Evolutionary conservation across 1,284 basidiomycete species (phyloP), one percentile per base, ranked within the genome.

Genomic region (Kwoniella shivajii): DNA sequence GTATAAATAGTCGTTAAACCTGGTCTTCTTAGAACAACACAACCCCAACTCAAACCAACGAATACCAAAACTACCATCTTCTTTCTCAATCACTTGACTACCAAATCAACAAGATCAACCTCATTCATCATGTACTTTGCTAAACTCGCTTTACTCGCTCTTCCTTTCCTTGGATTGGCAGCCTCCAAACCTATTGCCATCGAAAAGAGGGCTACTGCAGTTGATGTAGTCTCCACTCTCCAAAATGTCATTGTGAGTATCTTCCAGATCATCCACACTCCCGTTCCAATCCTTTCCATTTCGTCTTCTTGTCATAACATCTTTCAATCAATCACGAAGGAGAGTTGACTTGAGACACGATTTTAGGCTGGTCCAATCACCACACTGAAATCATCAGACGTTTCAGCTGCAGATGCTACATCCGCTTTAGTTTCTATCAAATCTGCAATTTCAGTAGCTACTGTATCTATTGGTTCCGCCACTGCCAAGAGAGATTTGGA

Each of bases 81-180:
- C 22, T n/a, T n/a, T n/a, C n/a, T n/a, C n/a, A n/a, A n/a, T n/a
- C 18, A n/a, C 11, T 33, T 30, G 22, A 18, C 20, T 33, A n/a
- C 31, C 24, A 7, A 45, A 16, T 22, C 33, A 31, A 20, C 14
- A n/a, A n/a, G n/a, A n/a, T n/a, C n/a, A n/a, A n/a, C n/a, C n/a
- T n/a, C 16, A 3, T 2, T 6, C 54, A 51, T 22, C 14, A 58
- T 61, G 60, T 50, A 54, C 51, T 58, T 61, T 45, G 49, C 43
- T 31, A 36, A 36, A 22, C 30, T 57, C 34, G 56, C 59, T 34
- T 43, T 61, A 27, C 45, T 57, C 38, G 47, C 51, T 26, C 52
- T 63, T 18, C 58, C 61, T 41, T 56, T 60, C 54, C 24, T 56
- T 22, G 52, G 58, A 10, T 29, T 54, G n/a, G 33, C 42, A 10